Base-by-base conservation (phyloP, 169 alveolate genomes). In the Amoebophrya sp. region DNA sequence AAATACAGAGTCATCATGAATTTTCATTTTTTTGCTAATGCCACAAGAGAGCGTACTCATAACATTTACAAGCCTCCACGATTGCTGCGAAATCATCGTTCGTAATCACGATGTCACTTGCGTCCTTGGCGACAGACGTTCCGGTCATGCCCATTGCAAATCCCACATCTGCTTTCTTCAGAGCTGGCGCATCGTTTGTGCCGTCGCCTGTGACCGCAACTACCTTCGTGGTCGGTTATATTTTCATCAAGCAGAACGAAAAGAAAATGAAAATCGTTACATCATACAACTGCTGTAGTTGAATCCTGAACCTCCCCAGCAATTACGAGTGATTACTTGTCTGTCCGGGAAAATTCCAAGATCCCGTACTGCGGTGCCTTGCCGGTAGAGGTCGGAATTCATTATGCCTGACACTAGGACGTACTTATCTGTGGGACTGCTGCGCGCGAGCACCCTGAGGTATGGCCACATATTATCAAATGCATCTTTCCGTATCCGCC, bases 181-280 rank as follows among this genome's bases (percentile, higher is more conserved):
- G 94, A 54, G 97, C 97, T 92, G 98, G 98, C 40, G 96, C 97
- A 95, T 97, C 98, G 93, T 95, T 95, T 14, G 97, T 95, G 83
- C 97, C 97, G 93, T 96, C 97, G 40, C 98, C 98, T 26, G 98
- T 96, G 0, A 96, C 98, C 41, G 98, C 98, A 0, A 97, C 97
- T 55, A 89, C 91, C n/a, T n/a, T n/a, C n/a, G n/a, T n/a, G n/a
- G n/a, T n/a, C n/a, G n/a, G n/a, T n/a, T n/a, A n/a, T n/a, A n/a
- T n/a, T n/a, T n/a, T n/a, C n/a, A n/a, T n/a, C n/a, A n/a, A n/a
- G n/a, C n/a, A n/a, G n/a, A n/a, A n/a, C n/a, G n/a, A n/a, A n/a
- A n/a, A n/a, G n/a, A n/a, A n/a, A n/a, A n/a, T n/a, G n/a, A n/a
- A n/a, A n/a, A n/a, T n/a, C n/a, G n/a, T n/a, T n/a, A n/a, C n/a